Percentiles rank a stretch among this genome's conserved stretches.
Conservation (phyloP, 768 basidiomycete genomes). For the Paxillus ammoniavirescens region DNA sequence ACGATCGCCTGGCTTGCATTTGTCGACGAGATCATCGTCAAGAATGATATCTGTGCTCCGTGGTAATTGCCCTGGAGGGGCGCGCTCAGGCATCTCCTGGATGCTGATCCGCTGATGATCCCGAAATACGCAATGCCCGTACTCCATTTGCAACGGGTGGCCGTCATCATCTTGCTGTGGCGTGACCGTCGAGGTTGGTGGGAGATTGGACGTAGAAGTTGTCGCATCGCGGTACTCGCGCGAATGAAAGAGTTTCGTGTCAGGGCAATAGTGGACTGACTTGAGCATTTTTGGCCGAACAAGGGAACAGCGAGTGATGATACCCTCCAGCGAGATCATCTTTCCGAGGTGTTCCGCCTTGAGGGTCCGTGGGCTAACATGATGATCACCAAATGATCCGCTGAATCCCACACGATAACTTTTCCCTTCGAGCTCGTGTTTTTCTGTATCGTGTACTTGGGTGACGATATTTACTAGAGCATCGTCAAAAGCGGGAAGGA, state of each 20-base stretch:
- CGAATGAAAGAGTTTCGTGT: slow-evolving; percentile 78
- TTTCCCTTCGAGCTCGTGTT: slow-evolving; percentile 79
- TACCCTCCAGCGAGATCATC: slow-evolving; percentile 97
- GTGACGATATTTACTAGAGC: slow-evolving; percentile 75
- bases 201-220: slow-evolving; percentile 79
- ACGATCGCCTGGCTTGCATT: slow-evolving; percentile 96
- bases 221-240: slow-evolving; percentile 94
- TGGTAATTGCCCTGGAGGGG: slow-evolving; percentile 95
- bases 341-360: slow-evolving; percentile 86
- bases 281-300: slow-evolving; percentile 98
- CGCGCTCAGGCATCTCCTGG: slow-evolving; percentile 99
- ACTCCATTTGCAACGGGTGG: slow-evolving; percentile 84
- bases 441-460: slow-evolving; percentile 70
- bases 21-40: slow-evolving; percentile 96
- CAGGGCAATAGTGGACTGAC: slow-evolving; percentile 94
- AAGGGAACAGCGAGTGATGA: slow-evolving; percentile 96
- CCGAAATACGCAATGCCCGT: slow-evolving; percentile 85
- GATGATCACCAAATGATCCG: slow-evolving; percentile 97
- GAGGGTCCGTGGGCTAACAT: slow-evolving; percentile 92
- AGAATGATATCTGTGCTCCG: slow-evolving; percentile 94
- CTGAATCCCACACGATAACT: slow-evolving; percentile 87
- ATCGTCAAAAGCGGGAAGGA: slow-evolving; percentile 84
- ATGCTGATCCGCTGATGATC: slow-evolving; percentile 98
- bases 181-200: slow-evolving; percentile 82
- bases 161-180: slow-evolving; percentile 94